Conservation (phyloP, 257 asterid species). For the Petrea volubilis region DNA sequence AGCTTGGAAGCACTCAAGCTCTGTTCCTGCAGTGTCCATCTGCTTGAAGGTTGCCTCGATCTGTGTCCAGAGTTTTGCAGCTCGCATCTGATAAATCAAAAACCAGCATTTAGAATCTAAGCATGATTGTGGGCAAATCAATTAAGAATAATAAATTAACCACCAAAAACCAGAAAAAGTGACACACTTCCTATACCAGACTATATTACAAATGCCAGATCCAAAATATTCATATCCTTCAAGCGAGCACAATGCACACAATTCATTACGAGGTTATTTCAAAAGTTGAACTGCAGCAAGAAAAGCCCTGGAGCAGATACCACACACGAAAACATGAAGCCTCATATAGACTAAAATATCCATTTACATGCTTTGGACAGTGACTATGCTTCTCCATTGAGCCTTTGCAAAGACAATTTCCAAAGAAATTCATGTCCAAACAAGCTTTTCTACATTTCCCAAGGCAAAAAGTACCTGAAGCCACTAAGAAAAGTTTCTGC, state of each 20-base stretch:
- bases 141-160: background rate
- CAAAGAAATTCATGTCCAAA: background rate
- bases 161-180: background rate
- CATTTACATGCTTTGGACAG: background rate
- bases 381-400: background rate
- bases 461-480: background rate
- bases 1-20: slow-evolving; percentile 82
- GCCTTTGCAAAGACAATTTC: background rate
- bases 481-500: background rate
- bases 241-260: background rate
- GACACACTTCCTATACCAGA: background rate
- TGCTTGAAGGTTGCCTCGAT: slow-evolving; percentile 75
- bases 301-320: background rate
- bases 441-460: background rate
- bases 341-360: background rate
- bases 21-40: slow-evolving; percentile 89
- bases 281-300: background rate
- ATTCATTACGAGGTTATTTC: background rate
- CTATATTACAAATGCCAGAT: background rate
- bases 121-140: background rate
- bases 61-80: slow-evolving; percentile 77
- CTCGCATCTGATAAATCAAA: slow-evolving; percentile 56
- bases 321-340: background rate
- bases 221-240: background rate
- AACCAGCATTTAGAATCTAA: slow-evolving; percentile 7